phyloP scores from a whole-genome alignment of 148 eudicot species.

The Mesembryanthemum crystallinum region DNA sequence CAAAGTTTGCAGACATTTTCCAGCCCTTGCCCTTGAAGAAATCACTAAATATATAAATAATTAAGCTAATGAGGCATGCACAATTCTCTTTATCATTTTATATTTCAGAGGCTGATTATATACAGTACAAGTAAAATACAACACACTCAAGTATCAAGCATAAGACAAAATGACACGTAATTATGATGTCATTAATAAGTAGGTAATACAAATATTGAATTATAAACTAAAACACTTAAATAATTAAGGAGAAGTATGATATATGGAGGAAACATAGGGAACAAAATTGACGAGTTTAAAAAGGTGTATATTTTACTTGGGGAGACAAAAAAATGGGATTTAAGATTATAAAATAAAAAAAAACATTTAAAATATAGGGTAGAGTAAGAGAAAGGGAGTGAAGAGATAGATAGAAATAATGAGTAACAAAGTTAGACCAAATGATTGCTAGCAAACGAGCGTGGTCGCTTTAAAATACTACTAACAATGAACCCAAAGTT shows the following conservation, averaged over 20 bases:
- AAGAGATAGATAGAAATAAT: conserved; percentile 30
- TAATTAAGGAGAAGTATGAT: not conserved
- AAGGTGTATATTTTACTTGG: not conserved
- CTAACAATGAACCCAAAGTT: conserved; percentile 34
- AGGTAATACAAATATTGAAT: not conserved
- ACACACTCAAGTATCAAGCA: not conserved
- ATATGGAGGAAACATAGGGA: conserved; percentile 18
- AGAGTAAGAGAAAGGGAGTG: not conserved
- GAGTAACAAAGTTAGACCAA: conserved; percentile 70
- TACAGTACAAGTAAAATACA: too few species aligned
- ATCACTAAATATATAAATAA: not conserved
- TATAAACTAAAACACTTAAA: not conserved
- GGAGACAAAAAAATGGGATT: not conserved
- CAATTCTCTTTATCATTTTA: not conserved
- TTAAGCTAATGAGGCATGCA: conserved; percentile 5
- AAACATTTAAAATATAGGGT: too few species aligned
- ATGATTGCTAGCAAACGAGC: conserved; percentile 74
- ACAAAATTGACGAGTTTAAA: not conserved
- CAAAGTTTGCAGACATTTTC: conserved; percentile 12
- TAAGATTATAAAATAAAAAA: not conserved
- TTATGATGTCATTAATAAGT: conserved; percentile 27
- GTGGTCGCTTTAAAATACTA: conserved; percentile 61
- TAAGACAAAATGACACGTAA: conserved; percentile 30
- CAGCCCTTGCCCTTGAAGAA: not conserved
- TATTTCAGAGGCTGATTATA: too few species aligned